Base-by-base conservation (phyloP, 768 basidiomycete species). In the Tulasnella sp. region DNA sequence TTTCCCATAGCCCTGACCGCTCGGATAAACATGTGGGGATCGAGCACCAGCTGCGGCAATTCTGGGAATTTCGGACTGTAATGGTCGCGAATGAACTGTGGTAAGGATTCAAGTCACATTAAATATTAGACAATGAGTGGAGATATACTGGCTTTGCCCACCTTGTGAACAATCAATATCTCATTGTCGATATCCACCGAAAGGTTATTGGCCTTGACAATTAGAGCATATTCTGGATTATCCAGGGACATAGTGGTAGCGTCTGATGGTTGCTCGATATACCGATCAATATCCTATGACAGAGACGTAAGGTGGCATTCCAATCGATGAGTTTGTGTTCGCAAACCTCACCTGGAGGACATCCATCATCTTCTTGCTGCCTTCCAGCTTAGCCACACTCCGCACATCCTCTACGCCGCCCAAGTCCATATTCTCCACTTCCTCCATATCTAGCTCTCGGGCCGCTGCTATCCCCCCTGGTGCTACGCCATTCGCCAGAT, bases 121-220 rank as follows among this genome's bases (percentile, higher is more conserved):
- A 11, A 55, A 38, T 50, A 43, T 45, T 21, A 21, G 5, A 42
- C 19, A 29, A 49, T 32, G 43, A 42, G 9, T 47, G 11, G 1
- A 17, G 53, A 64, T 15, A n/a, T 54, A 26, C 42, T 26, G 41
- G 47, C 56, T 15, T 15, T 13, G 68, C 72, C 64, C 66, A 80
- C 92, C 78, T 99, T 99, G 75, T 99, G 91, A 0, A 99, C 94
- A 30, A 99, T 78, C 34, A 99, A 77, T 56, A 97, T 90, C 71
- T 99, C 96, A 66, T 99, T 99, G 73, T 99, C 96, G 4, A 98
- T 84, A 67, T 99, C 96, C 44, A 99, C 96, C 1, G 93, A 91
- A 60, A 98, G 76, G 72, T 99, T 99, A 75, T 99, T 99, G 24
- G 96, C 91, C 66, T 92, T 85, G 3, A 99, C 96, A 67, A 98